Percentiles rank a stretch among this genome's conserved stretches.
Conservation (phyloP, 1,284 basidiomycete species). For the Schizopora paradoxa region DNA sequence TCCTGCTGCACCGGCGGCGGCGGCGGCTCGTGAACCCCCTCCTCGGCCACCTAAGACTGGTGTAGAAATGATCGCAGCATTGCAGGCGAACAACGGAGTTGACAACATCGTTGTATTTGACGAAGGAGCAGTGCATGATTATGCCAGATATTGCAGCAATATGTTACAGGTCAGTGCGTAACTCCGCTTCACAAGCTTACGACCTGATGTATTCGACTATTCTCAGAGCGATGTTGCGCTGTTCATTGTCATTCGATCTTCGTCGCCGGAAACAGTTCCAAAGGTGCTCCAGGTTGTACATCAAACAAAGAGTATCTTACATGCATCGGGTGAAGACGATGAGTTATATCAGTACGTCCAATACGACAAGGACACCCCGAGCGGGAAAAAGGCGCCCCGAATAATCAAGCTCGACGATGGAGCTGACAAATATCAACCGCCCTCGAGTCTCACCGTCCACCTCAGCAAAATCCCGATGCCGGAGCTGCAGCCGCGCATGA, state of each 20-base stretch:
- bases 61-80: slow-evolving; percentile 58
- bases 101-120: slow-evolving; percentile 59
- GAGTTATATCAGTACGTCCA: slow-evolving; percentile 76
- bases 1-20: background rate
- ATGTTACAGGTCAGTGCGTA: slow-evolving; percentile 49
- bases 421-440: slow-evolving; percentile 53
- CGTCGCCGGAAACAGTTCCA: slow-evolving; percentile 58
- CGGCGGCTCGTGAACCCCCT: slow-evolving; percentile 36
- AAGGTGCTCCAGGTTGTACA: slow-evolving; percentile 78
- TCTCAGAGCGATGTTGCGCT: slow-evolving; percentile 71
- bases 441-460: slow-evolving; percentile 60
- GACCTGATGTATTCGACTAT: background rate
- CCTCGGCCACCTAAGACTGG: slow-evolving; percentile 45
- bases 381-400: slow-evolving; percentile 47
- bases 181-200: background rate
- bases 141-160: slow-evolving; percentile 60
- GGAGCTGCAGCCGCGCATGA: slow-evolving; percentile 55
- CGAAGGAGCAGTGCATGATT: slow-evolving; percentile 60
- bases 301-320: slow-evolving; percentile 65
- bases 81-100: slow-evolving; percentile 67
- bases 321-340: slow-evolving; percentile 65
- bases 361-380: slow-evolving; percentile 45
- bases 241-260: slow-evolving; percentile 67
- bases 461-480: slow-evolving; percentile 81
- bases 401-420: slow-evolving; percentile 65